A percentile compares a stretch with the other conserved stretches of the same genome.
phyloP scores from a whole-genome alignment of 2,329 filamentous ascomycete species.

The Arthrobotrys musiformis region DNA sequence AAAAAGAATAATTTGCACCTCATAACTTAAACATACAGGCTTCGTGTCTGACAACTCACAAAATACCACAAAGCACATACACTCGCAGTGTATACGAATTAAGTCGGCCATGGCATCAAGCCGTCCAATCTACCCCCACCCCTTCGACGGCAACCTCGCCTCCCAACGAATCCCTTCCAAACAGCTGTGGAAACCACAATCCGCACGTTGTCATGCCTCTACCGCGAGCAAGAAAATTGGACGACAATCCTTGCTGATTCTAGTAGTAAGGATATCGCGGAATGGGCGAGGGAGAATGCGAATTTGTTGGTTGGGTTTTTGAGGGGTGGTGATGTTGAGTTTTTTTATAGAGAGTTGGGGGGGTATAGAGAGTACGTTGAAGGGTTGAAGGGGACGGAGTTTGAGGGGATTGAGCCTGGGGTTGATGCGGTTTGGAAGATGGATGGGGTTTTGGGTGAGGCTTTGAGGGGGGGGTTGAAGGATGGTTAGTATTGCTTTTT shows the following conservation, averaged over 20 bases:
- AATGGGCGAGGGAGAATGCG: not conserved
- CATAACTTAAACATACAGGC: no score
- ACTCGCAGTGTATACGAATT: not conserved
- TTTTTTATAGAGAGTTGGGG: not conserved
- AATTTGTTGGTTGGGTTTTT: not conserved
- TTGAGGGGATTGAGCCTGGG: not conserved
- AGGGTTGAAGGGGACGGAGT: not conserved
- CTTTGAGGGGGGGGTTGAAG: not conserved
- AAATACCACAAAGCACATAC: not conserved
- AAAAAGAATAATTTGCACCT: no score
- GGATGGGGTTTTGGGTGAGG: not conserved
- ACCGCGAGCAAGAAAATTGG: not conserved
- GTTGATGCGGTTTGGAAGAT: not conserved
- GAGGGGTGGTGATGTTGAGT: not conserved
- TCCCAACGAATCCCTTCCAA: not conserved
- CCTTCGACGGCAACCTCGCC: not conserved
- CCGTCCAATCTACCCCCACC: not conserved
- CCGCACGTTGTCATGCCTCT: not conserved
- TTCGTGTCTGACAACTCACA: not conserved
- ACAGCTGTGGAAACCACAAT: not conserved
- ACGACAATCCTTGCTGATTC: not conserved
- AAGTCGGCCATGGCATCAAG: no score
- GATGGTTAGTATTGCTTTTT: not conserved
- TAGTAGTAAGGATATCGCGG: not conserved
- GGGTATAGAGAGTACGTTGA: not conserved